A percentile compares a stretch with the other conserved stretches of the same genome.
Evolutionary conservation across 768 basidiomycete genomes (phyloP).

Genomic region (Peribolospora kevripleyi): DNA sequence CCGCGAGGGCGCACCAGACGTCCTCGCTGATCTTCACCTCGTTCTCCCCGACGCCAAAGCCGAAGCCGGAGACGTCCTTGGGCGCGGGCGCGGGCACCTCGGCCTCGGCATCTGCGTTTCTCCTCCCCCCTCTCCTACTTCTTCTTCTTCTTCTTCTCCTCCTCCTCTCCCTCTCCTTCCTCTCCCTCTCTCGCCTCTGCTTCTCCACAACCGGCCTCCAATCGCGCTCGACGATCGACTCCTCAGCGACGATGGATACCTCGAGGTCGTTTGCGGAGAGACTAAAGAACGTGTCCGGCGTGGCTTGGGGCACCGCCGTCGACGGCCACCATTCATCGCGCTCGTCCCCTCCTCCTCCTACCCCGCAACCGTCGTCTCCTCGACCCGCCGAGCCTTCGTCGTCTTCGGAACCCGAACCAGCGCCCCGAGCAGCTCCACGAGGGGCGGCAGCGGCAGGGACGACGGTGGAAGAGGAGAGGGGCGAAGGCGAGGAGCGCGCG

Average conservation of each 20-base stretch:
- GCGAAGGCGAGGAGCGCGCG: too few species aligned
- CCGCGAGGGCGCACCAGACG: slow-evolving; percentile 53
- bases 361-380: too few species aligned
- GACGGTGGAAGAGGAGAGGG: too few species aligned
- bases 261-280: slow-evolving; percentile 58
- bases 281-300: slow-evolving; percentile 32
- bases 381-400: too few species aligned
- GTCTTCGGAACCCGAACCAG: too few species aligned
- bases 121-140: neutral
- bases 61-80: neutral
- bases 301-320: slow-evolving; percentile 19
- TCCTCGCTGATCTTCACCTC: slow-evolving; percentile 47
- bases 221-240: slow-evolving; percentile 18
- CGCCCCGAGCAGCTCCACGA: too few species aligned
- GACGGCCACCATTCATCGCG: slow-evolving; percentile 15
- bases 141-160: neutral
- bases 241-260: slow-evolving; percentile 22
- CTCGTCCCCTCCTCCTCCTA: too few species aligned
- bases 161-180: neutral
- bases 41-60: neutral
- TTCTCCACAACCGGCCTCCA: slow-evolving; percentile 13
- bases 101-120: neutral
- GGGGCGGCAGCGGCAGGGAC: too few species aligned
- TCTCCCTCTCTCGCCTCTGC: neutral
- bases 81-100: neutral